Percentiles rank a stretch among this genome's conserved stretches.
Evolutionary conservation across 1,284 basidiomycete species (phyloP).

Genomic region (Taiwanofungus camphoratus): DNA sequence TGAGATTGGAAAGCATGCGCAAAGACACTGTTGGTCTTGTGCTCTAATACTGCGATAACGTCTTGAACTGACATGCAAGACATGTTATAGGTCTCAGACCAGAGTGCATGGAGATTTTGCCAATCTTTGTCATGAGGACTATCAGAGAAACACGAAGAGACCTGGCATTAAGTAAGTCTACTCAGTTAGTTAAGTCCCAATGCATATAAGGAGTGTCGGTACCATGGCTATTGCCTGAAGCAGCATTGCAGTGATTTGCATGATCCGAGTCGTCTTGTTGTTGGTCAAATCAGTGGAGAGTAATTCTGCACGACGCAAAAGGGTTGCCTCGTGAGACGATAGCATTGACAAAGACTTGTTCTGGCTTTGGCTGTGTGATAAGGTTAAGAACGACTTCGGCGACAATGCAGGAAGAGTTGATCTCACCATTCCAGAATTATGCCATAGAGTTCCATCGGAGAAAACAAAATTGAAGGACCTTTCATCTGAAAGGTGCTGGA

Average conservation of each 20-base stretch:
- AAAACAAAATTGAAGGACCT: conserved; percentile 25
- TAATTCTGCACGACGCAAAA: conserved; percentile 18
- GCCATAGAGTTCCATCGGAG: conserved; percentile 22
- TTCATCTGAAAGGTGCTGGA: conserved; percentile 5
- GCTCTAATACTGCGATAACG: conserved; percentile 9
- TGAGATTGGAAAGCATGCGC: conserved; percentile 6
- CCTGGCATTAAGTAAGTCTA: conserved; percentile 18
- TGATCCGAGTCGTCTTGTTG: conserved; percentile 6
- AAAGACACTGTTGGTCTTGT: conserved; percentile 9
- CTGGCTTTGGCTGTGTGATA: conserved; percentile 17
- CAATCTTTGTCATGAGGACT: conserved; percentile 5
- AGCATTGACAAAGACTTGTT: conserved; percentile 17
- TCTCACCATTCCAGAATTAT: conserved; percentile 25
- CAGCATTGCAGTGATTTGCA: conserved; percentile 13
- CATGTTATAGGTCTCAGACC: neutral
- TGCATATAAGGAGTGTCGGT: neutral
- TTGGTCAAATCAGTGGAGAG: conserved; percentile 7
- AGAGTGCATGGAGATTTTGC: neutral
- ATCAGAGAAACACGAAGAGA: conserved; percentile 38
- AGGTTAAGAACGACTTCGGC: conserved; percentile 2
- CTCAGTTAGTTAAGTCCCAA: neutral
- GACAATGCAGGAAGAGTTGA: neutral
- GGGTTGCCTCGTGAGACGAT: conserved; percentile 13
- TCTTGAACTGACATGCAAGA: neutral
- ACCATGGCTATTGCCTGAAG: conserved; percentile 17